Conservation (phyloP, 73 alveolate genomes). For the Loxodes magnus region DNA sequence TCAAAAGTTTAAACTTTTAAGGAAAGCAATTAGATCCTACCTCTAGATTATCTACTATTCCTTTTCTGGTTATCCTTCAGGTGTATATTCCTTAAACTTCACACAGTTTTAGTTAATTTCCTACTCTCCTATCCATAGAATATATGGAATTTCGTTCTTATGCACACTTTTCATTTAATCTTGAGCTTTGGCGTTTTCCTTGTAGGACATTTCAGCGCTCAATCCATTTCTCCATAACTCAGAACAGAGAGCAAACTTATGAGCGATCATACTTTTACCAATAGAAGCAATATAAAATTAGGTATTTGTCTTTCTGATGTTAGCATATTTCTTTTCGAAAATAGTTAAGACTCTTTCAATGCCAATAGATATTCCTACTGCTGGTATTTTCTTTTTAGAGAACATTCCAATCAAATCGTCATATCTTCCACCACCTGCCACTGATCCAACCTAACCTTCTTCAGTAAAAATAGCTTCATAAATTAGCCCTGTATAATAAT, state of each 20-base stretch:
- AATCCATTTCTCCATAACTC: constrained; percentile 52
- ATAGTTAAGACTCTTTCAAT: constrained; percentile 64
- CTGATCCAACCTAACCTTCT: constrained; percentile 49
- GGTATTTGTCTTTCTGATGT: constrained; percentile 40
- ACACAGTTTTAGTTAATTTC: no score
- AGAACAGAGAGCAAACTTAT: no score
- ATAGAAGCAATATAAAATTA: constrained; percentile 38
- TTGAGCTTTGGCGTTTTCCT: background rate
- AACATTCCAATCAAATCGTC: constrained; percentile 49
- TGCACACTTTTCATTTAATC: background rate
- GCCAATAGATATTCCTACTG: constrained; percentile 80
- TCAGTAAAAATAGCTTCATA: constrained; percentile 71
- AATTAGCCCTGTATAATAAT: constrained; percentile 88
- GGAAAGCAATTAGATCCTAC: no score
- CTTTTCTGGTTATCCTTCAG: no score
- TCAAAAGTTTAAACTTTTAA: no score
- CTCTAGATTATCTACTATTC: no score
- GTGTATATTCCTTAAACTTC: no score
- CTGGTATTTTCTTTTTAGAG: constrained; percentile 56
- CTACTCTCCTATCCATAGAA: background rate
- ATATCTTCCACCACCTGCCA: constrained; percentile 78
- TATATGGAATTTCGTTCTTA: background rate
- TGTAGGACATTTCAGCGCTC: constrained; percentile 36
- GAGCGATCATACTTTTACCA: constrained; percentile 45
- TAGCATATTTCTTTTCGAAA: constrained; percentile 48